These are phyloP conservation scores for Nephelium lappaceum DNA, from an alignment of 345 rosid species.

Conservation along the genomic window DNA sequence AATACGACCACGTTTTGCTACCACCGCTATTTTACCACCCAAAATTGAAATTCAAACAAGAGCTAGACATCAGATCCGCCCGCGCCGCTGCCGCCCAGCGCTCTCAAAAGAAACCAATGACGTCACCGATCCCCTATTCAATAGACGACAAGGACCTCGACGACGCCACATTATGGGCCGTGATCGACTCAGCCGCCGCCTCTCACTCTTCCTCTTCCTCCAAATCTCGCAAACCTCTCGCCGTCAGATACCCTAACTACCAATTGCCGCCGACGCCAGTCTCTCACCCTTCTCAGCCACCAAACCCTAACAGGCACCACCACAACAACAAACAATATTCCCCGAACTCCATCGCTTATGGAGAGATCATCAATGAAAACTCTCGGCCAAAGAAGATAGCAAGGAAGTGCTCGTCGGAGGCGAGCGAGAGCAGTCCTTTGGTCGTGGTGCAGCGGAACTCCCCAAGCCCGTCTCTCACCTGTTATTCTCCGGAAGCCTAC, in stretches of 20 bases:
- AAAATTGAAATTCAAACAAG: not conserved
- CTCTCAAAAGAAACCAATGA: constrained; percentile 1
- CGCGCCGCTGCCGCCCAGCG: not conserved
- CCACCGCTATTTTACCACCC: not conserved
- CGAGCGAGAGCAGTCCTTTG: constrained; percentile 58
- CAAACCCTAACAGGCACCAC: constrained; percentile 26
- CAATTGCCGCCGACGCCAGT: constrained; percentile 57
- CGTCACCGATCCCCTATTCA: constrained; percentile 27
- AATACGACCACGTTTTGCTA: not conserved
- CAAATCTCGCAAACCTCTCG: constrained; percentile 58
- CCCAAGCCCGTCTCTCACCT: constrained; percentile 27
- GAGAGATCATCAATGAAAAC: constrained; percentile 21
- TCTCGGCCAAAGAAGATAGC: constrained; percentile 58
- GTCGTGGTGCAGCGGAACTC: constrained; percentile 48
- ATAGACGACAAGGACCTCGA: constrained; percentile 90
- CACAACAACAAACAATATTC: constrained; percentile 20
- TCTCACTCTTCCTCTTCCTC: constrained; percentile 61
- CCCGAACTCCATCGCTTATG: constrained; percentile 30
- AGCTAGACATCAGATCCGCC: not conserved
- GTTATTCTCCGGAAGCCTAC: constrained; percentile 63
- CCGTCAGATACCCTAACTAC: constrained; percentile 55
- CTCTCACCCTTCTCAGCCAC: constrained; percentile 50
- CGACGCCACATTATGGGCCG: constrained; percentile 94
- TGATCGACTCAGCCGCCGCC: constrained; percentile 89
- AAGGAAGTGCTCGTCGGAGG: constrained; percentile 49